These are phyloP conservation scores for Blepharisma stoltei DNA, from an alignment of 73 alveolate genomes.

Conservation along the genomic window DNA sequence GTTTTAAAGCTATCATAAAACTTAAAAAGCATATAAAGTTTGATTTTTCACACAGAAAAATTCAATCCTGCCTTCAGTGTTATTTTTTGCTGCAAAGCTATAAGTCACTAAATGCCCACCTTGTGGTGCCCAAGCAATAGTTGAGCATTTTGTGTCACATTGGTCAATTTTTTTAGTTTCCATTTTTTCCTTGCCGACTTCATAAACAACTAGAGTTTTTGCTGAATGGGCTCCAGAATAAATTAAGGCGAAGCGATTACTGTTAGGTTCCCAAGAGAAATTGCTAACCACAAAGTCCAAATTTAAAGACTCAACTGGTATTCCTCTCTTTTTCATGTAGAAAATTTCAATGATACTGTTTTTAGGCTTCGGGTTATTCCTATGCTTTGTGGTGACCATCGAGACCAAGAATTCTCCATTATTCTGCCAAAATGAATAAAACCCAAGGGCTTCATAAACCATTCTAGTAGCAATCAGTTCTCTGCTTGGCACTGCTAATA, in stretches of 20 bases:
- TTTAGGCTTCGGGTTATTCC: not conserved
- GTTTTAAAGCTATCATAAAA: too few relatives aligned
- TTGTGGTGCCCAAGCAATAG: slow-evolving; percentile 28
- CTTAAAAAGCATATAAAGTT: too few relatives aligned
- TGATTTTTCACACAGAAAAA: not conserved
- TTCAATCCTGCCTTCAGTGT: not conserved
- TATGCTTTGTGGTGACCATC: not conserved
- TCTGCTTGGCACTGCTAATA: not conserved
- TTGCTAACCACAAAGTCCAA: not conserved
- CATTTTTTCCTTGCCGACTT: too few relatives aligned
- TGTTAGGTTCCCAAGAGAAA: not conserved
- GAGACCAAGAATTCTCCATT: slow-evolving; percentile 4
- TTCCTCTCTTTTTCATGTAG: not conserved
- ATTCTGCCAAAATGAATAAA: slow-evolving; percentile 1
- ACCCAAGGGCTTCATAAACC: slow-evolving; percentile 14
- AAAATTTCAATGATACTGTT: not conserved
- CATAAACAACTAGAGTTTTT: too few relatives aligned
- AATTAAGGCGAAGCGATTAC: not conserved
- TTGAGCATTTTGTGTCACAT: not conserved
- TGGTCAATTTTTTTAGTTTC: not conserved
- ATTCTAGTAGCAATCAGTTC: slow-evolving; percentile 26
- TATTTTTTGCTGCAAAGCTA: not conserved
- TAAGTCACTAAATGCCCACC: slow-evolving; percentile 20
- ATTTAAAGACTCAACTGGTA: not conserved
- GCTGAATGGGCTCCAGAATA: not conserved